These are phyloP conservation scores for Persicaria tinctoria DNA, from an alignment of 148 eudicot species.

Conservation along the genomic window DNA sequence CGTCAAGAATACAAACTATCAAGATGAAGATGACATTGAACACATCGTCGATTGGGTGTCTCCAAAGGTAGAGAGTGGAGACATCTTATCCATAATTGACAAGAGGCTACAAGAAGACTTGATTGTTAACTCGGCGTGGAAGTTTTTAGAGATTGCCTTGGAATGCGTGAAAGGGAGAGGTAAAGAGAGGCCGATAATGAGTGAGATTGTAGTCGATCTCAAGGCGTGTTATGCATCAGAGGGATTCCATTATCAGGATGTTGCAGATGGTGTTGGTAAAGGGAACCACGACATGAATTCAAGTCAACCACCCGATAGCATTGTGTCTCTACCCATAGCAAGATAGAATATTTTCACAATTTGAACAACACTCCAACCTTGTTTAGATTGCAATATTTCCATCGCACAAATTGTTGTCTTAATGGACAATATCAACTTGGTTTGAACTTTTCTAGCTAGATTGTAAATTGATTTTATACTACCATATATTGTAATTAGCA, in stretches of 20 bases:
- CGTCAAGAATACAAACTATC: not conserved
- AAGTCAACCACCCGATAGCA: too few relatives aligned
- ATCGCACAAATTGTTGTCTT: too few relatives aligned
- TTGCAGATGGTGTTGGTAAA: not conserved
- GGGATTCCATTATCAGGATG: not conserved
- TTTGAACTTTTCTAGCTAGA: too few relatives aligned
- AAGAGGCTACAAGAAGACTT: not conserved
- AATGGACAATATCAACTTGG: too few relatives aligned
- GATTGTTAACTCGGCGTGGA: not conserved
- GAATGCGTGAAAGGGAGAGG: constrained; percentile 4
- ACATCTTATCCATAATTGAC: not conserved
- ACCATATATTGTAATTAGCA: too few relatives aligned
- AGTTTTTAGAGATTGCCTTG: not conserved
- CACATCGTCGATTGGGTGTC: not conserved
- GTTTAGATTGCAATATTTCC: too few relatives aligned
- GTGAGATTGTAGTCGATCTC: not conserved
- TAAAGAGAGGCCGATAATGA: not conserved
- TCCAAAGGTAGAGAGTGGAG: not conserved
- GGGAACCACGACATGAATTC: too few relatives aligned
- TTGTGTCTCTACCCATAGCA: too few relatives aligned
- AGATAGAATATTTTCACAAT: too few relatives aligned
- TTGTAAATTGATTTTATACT: too few relatives aligned
- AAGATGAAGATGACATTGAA: not conserved
- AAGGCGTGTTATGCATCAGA: constrained; percentile 5
- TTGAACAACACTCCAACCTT: too few relatives aligned